These are phyloP conservation scores for Gremmenia infestans DNA, from an alignment of 2,329 filamentous ascomycete species.

Conservation along the genomic window DNA sequence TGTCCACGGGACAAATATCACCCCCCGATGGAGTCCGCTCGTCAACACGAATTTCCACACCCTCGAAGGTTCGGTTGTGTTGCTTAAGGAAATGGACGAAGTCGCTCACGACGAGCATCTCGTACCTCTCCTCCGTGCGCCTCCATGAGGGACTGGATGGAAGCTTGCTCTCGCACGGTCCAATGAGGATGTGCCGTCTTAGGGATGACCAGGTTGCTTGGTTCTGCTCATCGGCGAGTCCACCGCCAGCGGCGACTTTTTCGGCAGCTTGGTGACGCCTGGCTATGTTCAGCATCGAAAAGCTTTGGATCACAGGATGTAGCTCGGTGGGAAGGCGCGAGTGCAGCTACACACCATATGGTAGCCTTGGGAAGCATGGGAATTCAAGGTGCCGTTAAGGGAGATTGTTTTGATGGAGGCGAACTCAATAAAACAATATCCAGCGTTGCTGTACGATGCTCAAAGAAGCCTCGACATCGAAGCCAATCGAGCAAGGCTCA, in stretches of 20 bases:
- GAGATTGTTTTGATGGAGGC: slow-evolving; percentile 81
- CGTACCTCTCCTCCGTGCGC: not conserved
- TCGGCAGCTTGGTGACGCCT: slow-evolving; percentile 59
- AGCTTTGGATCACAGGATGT: too few species aligned
- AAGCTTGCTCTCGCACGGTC: not conserved
- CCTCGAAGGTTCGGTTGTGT: not conserved
- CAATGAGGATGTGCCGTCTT: not conserved
- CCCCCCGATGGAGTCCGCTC: not conserved
- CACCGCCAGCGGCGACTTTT: slow-evolving; percentile 55
- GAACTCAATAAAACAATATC: slow-evolving; percentile 99
- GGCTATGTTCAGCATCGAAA: slow-evolving; percentile 74
- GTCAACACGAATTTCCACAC: not conserved
- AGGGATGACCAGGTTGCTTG: slow-evolving; percentile 23
- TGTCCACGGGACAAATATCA: slow-evolving; percentile 21
- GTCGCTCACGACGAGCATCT: not conserved
- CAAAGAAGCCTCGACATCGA: not conserved
- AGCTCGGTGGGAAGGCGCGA: too few species aligned
- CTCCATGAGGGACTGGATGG: not conserved
- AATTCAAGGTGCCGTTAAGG: slow-evolving; percentile 83
- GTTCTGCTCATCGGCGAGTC: slow-evolving; percentile 86
- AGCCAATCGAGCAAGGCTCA: slow-evolving; percentile 62
- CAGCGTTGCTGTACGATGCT: slow-evolving; percentile 66
- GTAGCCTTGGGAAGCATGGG: slow-evolving; percentile 61
- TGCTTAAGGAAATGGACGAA: not conserved
- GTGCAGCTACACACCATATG: too few species aligned